These are phyloP conservation scores for Trichoderma polysporum DNA, from an alignment of 2,329 filamentous ascomycete species.

Conservation along the genomic window DNA sequence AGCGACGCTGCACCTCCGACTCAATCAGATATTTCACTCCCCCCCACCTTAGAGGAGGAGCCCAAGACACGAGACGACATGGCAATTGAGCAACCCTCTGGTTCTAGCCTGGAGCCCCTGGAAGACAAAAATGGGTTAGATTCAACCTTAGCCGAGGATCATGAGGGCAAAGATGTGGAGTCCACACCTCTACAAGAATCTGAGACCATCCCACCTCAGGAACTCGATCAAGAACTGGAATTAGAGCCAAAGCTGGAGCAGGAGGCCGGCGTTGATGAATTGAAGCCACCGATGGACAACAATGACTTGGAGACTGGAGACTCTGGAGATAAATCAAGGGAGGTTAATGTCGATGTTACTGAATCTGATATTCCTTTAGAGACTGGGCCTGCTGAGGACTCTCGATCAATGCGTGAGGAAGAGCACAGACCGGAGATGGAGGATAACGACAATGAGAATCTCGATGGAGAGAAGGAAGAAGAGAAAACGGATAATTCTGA, in stretches of 20 bases:
- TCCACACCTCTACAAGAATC: slow-evolving; percentile 32
- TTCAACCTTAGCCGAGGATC: slow-evolving; percentile 34
- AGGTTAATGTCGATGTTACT: background rate
- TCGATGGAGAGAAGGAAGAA: slow-evolving; percentile 29
- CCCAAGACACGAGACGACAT: slow-evolving; percentile 23
- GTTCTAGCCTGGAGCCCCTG: slow-evolving; percentile 31
- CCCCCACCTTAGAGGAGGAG: slow-evolving; percentile 11
- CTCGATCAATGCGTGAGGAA: slow-evolving; percentile 1
- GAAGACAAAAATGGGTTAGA: slow-evolving; percentile 33
- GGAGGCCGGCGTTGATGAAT: slow-evolving; percentile 2
- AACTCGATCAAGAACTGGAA: background rate
- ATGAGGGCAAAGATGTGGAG: slow-evolving; percentile 36
- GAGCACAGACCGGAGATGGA: slow-evolving; percentile 13
- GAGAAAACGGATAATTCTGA: slow-evolving; percentile 35
- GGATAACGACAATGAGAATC: slow-evolving; percentile 16
- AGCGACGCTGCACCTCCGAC: background rate
- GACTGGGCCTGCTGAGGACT: background rate
- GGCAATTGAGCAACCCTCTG: slow-evolving; percentile 25
- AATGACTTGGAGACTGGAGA: background rate
- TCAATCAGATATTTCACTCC: too few relatives aligned
- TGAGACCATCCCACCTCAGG: slow-evolving; percentile 26
- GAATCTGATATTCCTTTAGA: background rate
- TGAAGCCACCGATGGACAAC: background rate
- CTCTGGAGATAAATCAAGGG: background rate
- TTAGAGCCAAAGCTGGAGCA: background rate